Evolutionary conservation across 1,139 yeast species (phyloP), one percentile per base, ranked within the genome.

Genomic region (Saccharomycopsis crataegensis): DNA sequence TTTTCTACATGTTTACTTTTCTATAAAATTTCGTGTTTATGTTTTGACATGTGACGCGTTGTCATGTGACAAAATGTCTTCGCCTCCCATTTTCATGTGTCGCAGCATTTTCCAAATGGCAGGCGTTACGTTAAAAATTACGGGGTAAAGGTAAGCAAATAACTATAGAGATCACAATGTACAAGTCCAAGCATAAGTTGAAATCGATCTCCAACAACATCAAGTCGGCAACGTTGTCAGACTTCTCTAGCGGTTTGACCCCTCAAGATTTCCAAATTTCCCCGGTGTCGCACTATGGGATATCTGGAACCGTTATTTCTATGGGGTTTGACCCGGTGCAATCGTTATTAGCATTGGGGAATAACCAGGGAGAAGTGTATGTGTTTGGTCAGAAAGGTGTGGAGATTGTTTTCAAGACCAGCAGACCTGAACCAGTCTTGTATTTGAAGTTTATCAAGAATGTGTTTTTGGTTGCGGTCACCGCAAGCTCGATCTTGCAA

Each of bases 301-400:
- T 83, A 46, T 67, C 73, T 28, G 88, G 89, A 2, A 71, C 68
- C 16, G 78, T 87, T 3, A 70, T 79, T 32, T 81, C 87, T 0
- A 68, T 83, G 46, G 95, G 95, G 0, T 87, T 76, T 67, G 98
- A 93, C 66, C 96, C 96, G 1, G 83, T 88, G 0, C 99, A 93
- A 65, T 82, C 95, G 50, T 74, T 93, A 46, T 68, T 90, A 60
- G 98, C 97, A 0, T 71, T 89, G 0, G 84, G 94, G 3, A 89
- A 96, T 0, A 80, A 75, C 45, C 66, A 69, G 11, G 88, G 90
- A 48, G 81, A 80, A 12, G 76, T 93, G 22, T 82, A 88, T 61
- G 85, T 93, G 4, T 84, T 82, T 63, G 99, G 99, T 1, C 93
- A 86, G 64, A 82, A 83, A 50, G 80, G 86, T 52, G 96, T 91